Base-by-base conservation (phyloP, 2,329 filamentous ascomycete species). In the Beauveria sp. region DNA sequence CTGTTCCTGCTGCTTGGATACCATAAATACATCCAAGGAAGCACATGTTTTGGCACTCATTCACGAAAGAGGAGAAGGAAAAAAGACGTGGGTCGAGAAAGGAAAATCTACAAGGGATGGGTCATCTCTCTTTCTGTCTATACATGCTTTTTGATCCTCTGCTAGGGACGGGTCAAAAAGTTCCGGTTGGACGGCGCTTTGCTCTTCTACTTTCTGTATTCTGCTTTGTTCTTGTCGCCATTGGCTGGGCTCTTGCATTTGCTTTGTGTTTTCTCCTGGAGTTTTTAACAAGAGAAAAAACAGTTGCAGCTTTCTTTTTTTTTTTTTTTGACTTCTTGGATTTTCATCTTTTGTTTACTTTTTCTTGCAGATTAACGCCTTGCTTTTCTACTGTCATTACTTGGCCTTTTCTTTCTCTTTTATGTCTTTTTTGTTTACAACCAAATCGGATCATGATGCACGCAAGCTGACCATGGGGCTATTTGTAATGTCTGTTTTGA, bases 401-500 rank as follows among this genome's bases (percentile, higher is more conserved):
- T 34, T 56, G 34, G 26, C 45, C 9, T 49, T 24, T 50, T 47
- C 28, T 40, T 58, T 24, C 18, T 16, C 38, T 26, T 40, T 46
- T 51, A 38, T 34, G 38, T 10, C 28, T 22, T 20, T 40, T 42
- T 18, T 40, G 28, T 49, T 47, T 34, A 47, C 42, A 57, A 22
- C n/a, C n/a, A 26, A 38, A 10, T 38, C 20, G n/a, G 24, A 24
- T 28, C n/a, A 28, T 12, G 30, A 16, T 38, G 34, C 22, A 24
- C 26, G 30, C 50, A 24, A 24, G 22, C 28, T 30, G 22, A 40
- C n/a, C n/a, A 54, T 42, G 38, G 38, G 52, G 18, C 22, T 43
- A 6, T 45, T 5, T 56, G n/a, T 46, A 56, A 46, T 56, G 53
- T 56, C n/a, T 56, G 42, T 57, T 57, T 38, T 49, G 54, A 57